Conservation (phyloP, 208 protist species). For the Tritrichomonas foetus region DNA sequence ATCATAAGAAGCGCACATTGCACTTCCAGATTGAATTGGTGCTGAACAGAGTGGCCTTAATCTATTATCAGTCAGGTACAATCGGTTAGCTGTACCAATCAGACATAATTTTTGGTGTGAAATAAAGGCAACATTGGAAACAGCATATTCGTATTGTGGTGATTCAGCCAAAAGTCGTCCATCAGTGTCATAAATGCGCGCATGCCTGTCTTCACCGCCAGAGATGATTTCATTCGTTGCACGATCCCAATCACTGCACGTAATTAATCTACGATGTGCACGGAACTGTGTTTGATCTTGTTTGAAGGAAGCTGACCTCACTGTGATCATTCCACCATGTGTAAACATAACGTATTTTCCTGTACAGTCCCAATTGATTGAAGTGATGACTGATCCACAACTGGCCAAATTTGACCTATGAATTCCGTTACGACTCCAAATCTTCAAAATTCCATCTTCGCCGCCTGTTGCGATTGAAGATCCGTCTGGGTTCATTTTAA, state of each 20-base stretch:
- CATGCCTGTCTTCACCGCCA: background rate
- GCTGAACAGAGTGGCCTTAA: background rate
- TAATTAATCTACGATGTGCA: background rate
- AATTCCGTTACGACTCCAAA: constrained; percentile 41
- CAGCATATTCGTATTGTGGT: background rate
- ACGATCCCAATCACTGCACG: constrained; percentile 23
- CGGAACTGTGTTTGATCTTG: constrained; percentile 16
- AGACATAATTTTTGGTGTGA: background rate
- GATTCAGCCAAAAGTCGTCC: background rate
- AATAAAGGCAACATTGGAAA: background rate
- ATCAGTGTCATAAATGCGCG: background rate
- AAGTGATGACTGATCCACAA: background rate
- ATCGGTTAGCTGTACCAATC: background rate
- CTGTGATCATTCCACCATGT: background rate
- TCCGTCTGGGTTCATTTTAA: constrained; percentile 42
- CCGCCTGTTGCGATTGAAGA: constrained; percentile 39
- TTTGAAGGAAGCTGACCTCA: constrained; percentile 11
- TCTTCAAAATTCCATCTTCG: constrained; percentile 43
- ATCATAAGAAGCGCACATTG: background rate
- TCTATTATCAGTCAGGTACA: background rate
- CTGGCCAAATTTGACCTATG: constrained; percentile 28
- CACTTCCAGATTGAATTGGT: background rate
- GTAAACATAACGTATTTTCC: constrained; percentile 37
- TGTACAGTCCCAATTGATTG: constrained; percentile 30
- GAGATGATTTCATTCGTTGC: background rate